These are phyloP conservation scores for Arbutus unedo DNA, from an alignment of 148 eudicot genomes.

Conservation along the genomic window DNA sequence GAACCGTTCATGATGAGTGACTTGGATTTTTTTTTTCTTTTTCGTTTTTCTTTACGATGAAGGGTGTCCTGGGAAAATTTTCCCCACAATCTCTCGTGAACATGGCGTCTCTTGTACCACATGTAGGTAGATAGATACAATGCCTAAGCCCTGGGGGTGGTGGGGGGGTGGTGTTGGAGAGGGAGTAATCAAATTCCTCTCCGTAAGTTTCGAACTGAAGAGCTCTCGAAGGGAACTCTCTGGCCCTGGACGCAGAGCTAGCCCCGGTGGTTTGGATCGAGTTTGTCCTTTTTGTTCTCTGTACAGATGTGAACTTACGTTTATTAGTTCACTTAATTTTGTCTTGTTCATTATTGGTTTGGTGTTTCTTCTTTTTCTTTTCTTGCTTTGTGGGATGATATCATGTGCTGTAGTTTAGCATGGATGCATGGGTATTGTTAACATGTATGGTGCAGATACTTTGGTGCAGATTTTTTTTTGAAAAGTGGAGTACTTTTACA, in stretches of 20 bases:
- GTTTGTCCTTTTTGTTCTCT: neutral
- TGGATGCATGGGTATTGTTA: too few species aligned
- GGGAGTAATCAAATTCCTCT: neutral
- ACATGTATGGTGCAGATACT: too few species aligned
- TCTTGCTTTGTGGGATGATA: neutral
- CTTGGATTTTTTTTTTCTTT: neutral
- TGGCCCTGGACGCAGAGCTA: too few species aligned
- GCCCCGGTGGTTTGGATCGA: neutral
- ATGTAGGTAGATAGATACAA: too few species aligned
- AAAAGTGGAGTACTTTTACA: too few species aligned
- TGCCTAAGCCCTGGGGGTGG: too few species aligned
- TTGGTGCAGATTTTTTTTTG: too few species aligned
- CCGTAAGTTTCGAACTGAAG: neutral
- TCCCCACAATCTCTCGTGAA: too few species aligned
- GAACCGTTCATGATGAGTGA: neutral
- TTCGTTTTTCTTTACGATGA: neutral
- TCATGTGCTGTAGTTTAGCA: neutral
- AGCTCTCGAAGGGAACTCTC: too few species aligned
- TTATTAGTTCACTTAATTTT: neutral
- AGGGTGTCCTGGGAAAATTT: too few species aligned
- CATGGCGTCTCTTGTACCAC: too few species aligned
- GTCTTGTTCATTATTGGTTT: neutral
- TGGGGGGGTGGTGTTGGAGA: too few species aligned
- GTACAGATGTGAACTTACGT: neutral
- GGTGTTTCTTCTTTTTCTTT: neutral